A percentile compares a stretch with the other conserved stretches of the same genome.
phyloP scores from a whole-genome alignment of 768 basidiomycete species.

The Imleria badia region DNA sequence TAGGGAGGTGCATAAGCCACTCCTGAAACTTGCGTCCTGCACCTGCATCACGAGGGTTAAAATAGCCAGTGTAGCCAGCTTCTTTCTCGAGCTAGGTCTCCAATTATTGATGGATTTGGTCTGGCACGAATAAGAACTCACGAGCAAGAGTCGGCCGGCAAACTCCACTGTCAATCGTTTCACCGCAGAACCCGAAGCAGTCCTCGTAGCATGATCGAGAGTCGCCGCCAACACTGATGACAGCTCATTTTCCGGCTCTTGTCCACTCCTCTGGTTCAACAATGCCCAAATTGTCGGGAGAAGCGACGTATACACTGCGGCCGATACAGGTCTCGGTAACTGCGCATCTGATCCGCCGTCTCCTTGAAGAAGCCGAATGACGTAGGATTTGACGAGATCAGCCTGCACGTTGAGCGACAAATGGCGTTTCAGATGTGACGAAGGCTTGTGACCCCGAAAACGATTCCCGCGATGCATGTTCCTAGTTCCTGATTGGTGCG shows the following conservation, averaged over 20 bases:
- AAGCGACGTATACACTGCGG: slow-evolving; percentile 60
- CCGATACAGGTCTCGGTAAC: slow-evolving; percentile 51
- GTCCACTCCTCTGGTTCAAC: slow-evolving; percentile 47
- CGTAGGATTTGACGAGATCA: slow-evolving; percentile 57
- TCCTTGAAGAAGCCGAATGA: slow-evolving; percentile 56
- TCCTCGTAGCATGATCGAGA: slow-evolving; percentile 63
- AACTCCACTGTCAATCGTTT: slow-evolving; percentile 77
- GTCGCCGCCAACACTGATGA: slow-evolving; percentile 47
- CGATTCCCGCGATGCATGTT: slow-evolving; percentile 7
- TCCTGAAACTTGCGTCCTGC: slow-evolving; percentile 41
- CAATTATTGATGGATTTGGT: slow-evolving; percentile 1
- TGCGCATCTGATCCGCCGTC: slow-evolving; percentile 42
- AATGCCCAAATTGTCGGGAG: slow-evolving; percentile 80
- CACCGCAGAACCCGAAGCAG: slow-evolving; percentile 56
- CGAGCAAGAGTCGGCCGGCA: slow-evolving; percentile 66
- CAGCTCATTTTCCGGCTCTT: slow-evolving; percentile 15
- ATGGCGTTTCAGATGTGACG: slow-evolving; percentile 15
- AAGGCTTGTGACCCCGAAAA: slow-evolving; percentile 14
- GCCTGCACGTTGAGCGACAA: slow-evolving; percentile 39
- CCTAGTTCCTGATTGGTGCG: slow-evolving; percentile 13
- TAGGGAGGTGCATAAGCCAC: slow-evolving; percentile 80
- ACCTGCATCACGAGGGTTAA: slow-evolving; percentile 36
- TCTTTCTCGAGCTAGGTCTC: slow-evolving; percentile 57
- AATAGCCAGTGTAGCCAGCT: slow-evolving; percentile 49
- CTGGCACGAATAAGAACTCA: slow-evolving; percentile 33